Evolutionary conservation across 1,284 basidiomycete species (phyloP).

Genomic region (Mycosarcoma maydis): DNA sequence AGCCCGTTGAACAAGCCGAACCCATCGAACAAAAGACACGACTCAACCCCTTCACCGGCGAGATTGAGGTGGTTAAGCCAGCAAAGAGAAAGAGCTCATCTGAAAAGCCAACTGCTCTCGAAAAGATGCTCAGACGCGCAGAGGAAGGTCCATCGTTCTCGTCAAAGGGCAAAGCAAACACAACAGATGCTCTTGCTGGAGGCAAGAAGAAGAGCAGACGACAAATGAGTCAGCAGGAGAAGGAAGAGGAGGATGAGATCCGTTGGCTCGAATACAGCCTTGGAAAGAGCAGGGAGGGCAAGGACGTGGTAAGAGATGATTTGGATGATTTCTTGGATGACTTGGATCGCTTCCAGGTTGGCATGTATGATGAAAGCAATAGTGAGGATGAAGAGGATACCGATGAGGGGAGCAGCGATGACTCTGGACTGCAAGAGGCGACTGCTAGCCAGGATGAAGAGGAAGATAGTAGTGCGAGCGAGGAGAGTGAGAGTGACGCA

Average conservation of each 20-base stretch:
- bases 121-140: constrained; percentile 38
- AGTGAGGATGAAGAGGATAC: constrained; percentile 9
- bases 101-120: constrained; percentile 31
- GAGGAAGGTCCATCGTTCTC: constrained; percentile 27
- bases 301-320: constrained; percentile 48
- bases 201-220: constrained; percentile 33
- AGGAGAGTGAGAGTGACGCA: constrained; percentile 14
- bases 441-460: constrained; percentile 10
- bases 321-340: constrained; percentile 58
- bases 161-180: constrained; percentile 12
- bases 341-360: constrained; percentile 53
- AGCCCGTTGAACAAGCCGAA: neutral
- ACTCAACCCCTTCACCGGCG: constrained; percentile 47
- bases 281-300: constrained; percentile 25
- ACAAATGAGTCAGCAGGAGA: constrained; percentile 52
- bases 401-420: constrained; percentile 12
- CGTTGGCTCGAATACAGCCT: constrained; percentile 63
- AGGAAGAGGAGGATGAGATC: constrained; percentile 66
- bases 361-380: constrained; percentile 39
- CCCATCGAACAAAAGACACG: constrained; percentile 5
- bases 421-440: constrained; percentile 20
- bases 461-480: neutral
- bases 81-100: constrained; percentile 6
- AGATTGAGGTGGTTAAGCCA: constrained; percentile 18
- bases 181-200: constrained; percentile 6